These are phyloP conservation scores for Tolypocladium paradoxum DNA, from an alignment of 2,329 filamentous ascomycete genomes.

Conservation along the genomic window DNA sequence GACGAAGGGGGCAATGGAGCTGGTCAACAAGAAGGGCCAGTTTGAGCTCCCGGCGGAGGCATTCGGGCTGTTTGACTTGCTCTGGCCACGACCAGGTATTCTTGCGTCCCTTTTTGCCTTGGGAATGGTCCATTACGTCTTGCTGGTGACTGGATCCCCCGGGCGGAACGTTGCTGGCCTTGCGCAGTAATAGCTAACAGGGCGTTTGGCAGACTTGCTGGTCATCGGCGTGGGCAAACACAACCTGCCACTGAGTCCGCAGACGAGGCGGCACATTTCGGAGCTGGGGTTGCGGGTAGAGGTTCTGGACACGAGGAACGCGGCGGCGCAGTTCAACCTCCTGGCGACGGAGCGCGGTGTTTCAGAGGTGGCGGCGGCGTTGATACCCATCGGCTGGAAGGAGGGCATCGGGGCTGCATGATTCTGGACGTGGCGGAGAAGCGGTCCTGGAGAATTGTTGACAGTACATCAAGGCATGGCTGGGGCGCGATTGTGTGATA, in stretches of 20 bases:
- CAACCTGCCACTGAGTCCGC: constrained; percentile 66
- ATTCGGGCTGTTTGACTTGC: constrained; percentile 64
- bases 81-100: constrained; percentile 85
- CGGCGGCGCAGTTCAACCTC: constrained; percentile 88
- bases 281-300: constrained; percentile 77
- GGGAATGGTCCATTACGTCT: not conserved
- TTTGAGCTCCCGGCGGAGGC: constrained; percentile 62
- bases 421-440: not conserved
- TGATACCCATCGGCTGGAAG: constrained; percentile 79
- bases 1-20: constrained; percentile 28
- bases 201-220: constrained; percentile 54
- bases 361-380: constrained; percentile 70
- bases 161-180: not conserved
- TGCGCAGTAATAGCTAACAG: not conserved
- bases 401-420: constrained; percentile 39
- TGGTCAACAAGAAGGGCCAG: constrained; percentile 69
- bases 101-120: constrained; percentile 6
- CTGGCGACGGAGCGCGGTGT: constrained; percentile 89
- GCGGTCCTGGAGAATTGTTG: not conserved
- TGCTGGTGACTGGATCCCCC: not conserved
- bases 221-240: constrained; percentile 76
- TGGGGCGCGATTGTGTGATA: not conserved
- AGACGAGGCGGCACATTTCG: constrained; percentile 61
- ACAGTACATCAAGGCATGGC: not conserved
- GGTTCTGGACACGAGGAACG: constrained; percentile 84